Base-by-base conservation (phyloP, 1,284 basidiomycete genomes). In the Sporisorium scitamineum region DNA sequence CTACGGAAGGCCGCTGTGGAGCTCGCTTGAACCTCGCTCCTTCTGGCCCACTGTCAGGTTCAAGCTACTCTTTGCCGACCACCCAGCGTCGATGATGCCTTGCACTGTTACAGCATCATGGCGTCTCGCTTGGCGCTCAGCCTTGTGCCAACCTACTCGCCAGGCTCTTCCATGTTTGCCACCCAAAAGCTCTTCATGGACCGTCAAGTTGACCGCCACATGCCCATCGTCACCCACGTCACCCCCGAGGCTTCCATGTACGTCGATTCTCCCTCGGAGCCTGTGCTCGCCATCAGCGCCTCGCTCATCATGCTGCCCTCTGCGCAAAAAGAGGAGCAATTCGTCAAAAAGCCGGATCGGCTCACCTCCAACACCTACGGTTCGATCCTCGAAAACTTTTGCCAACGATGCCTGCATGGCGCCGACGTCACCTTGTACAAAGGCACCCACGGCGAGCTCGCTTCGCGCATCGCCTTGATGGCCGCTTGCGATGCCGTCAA, bases 1-100 rank as follows among this genome's bases (percentile, higher is more conserved):
- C 24, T 69, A 69, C 26, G 66, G 66, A 7, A 48, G 66, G 13
- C 60, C 66, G 14, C 56, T 69, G 9, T 69, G 66, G 66, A 10
- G 2, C 18, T 47, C 66, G 20, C 52, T 54, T 29, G 18, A 20
- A 9, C 2, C 5, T 2, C 16, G 20, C 11, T 10, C 29, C 9
- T 56, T 61, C n/a, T 68, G 65, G 65, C 8, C 29, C 14, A 58
- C 13, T 4, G 59, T 50, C 27, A 16, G n/a, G 0, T 0, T n/a
- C 20, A 61, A 57, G 34, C 45, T 68, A 5, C 41, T 34, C 5
- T 47, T 53, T 10, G 39, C 16, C 3, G 10, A n/a, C 10, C n/a
- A 22, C 8, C 51, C 45, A 6, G 2, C 3, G 5, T 14, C 16
- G 16, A 20, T 16, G 18, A 54, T 29, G 6, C 18, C 5, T 0